These are phyloP conservation scores for Dorcoceras hygrometricum DNA, from an alignment of 257 asterid genomes.

Conservation along the genomic window DNA sequence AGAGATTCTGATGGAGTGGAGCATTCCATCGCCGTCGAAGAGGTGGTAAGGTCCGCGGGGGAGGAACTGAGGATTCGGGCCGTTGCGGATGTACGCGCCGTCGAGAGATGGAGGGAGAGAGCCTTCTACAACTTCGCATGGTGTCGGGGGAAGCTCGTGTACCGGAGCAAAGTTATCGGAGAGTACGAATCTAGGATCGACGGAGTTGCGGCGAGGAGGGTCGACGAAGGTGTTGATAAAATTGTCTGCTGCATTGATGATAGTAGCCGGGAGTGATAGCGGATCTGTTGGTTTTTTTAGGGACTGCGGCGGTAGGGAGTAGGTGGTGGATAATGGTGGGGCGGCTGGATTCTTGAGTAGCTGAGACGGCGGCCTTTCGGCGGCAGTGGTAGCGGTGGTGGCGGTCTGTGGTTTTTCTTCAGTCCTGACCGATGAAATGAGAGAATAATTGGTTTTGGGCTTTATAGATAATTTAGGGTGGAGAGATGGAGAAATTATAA, in stretches of 20 bases:
- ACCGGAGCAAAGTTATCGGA: conserved; percentile 65
- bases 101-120: conserved; percentile 56
- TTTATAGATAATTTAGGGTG: conserved; percentile 31
- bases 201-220: conserved; percentile 49
- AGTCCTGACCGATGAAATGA: conserved; percentile 34
- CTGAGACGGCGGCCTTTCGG: conserved; percentile 21
- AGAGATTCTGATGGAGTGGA: conserved; percentile 56
- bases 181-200: conserved; percentile 51
- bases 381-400: conserved; percentile 19
- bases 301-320: neutral
- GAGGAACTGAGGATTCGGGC: conserved; percentile 74
- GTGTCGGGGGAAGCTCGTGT: conserved; percentile 62
- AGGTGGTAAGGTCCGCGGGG: conserved; percentile 82
- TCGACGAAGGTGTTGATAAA: conserved; percentile 49
- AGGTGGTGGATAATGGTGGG: conserved; percentile 4
- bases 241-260: conserved; percentile 39
- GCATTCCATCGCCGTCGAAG: conserved; percentile 89
- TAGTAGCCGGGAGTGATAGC: conserved; percentile 29
- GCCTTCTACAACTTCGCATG: conserved; percentile 55
- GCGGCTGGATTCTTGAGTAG: conserved; percentile 25
- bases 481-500: conserved; percentile 48
- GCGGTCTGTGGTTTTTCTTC: conserved; percentile 39
- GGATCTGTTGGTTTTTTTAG: conserved; percentile 20
- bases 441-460: conserved; percentile 19
- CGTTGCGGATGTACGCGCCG: conserved; percentile 80